Evolutionary conservation across 1,284 basidiomycete species (phyloP), one percentile per base, ranked within the genome.

Genomic region (Marasmius tenuissimus): DNA sequence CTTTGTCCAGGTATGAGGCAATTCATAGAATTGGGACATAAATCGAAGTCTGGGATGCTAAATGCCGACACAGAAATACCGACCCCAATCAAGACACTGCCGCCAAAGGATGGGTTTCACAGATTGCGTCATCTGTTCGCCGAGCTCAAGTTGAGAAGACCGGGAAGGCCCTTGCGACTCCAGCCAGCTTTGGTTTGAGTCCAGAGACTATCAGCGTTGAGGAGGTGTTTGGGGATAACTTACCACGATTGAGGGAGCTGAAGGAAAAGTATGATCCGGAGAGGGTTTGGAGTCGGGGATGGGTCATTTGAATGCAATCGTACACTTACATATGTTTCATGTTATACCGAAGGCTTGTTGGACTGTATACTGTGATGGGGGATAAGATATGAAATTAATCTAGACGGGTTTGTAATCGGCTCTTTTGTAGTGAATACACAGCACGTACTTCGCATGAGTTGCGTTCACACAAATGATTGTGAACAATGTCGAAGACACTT

Each of bases 261-360:
- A 78, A 78, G 66, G 69, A 68, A 9, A 73, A 70, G 61, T 77
- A 77, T 59, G 76, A 78, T 65, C 75, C 73, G 22, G 65, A 68
- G 62, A 68, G 68, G 52, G 60, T 75, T 18, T 75, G 72, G 69
- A 72, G 64, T 38, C 73, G 70, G 61, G 73, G 72, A 0, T 63
- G 34, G 14, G 10, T 45, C 22, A 60, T 55, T 54, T n/a, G n/a
- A n/a, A n/a, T n/a, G n/a, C n/a, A n/a, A n/a, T n/a, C n/a, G n/a
- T n/a, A n/a, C n/a, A n/a, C n/a, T n/a, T n/a, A n/a, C n/a, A n/a
- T n/a, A n/a, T n/a, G n/a, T n/a, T n/a, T n/a, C n/a, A n/a, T n/a
- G n/a, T n/a, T n/a, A n/a, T n/a, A n/a, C n/a, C n/a, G n/a, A n/a
- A n/a, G n/a, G n/a, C n/a, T n/a, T n/a, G n/a, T n/a, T n/a, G n/a